phyloP scores from a whole-genome alignment of 2,329 filamentous ascomycete genomes.

The Rhytidhysteron rufulum region DNA sequence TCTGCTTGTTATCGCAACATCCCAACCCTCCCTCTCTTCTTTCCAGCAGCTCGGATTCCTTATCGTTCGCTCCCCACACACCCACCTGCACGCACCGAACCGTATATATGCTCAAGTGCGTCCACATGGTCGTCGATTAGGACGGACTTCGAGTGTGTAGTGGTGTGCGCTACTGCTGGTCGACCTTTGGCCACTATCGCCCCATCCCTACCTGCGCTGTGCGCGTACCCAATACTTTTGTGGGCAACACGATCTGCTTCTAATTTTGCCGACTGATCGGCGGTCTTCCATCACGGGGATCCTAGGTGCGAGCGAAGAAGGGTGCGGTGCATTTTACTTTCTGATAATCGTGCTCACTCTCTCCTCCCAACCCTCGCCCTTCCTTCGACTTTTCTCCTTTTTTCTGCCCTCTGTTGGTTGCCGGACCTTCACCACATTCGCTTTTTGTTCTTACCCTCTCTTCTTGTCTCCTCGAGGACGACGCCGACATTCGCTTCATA shows the following conservation, averaged over 20 bases:
- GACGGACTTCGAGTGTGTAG: too few species aligned
- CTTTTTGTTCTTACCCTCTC: constrained; percentile 16
- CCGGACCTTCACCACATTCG: constrained; percentile 18
- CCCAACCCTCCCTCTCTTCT: constrained; percentile 4
- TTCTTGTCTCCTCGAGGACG: constrained; percentile 4
- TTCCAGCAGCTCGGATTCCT: too few species aligned
- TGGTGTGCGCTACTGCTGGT: too few species aligned
- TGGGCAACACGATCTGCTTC: constrained; percentile 15
- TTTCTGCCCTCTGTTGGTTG: constrained; percentile 9
- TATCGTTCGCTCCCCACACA: too few species aligned
- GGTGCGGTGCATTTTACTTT: too few species aligned
- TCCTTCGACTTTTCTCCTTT: constrained; percentile 9
- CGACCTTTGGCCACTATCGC: constrained; percentile 6
- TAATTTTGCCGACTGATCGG: constrained; percentile 28
- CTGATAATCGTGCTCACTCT: too few species aligned
- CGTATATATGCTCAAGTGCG: too few species aligned
- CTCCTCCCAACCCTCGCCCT: constrained; percentile 12
- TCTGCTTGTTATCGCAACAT: background rate
- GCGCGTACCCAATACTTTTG: constrained; percentile 4
- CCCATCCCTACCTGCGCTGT: constrained; percentile 3
- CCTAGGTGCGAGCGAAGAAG: constrained; percentile 12
- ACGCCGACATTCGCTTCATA: constrained; percentile 16
- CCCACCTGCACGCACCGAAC: too few species aligned
- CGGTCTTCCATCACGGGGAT: constrained; percentile 7
- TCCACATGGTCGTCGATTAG: too few species aligned